phyloP scores from a whole-genome alignment of 2,329 filamentous ascomycete species.

The Apiospora hydei region DNA sequence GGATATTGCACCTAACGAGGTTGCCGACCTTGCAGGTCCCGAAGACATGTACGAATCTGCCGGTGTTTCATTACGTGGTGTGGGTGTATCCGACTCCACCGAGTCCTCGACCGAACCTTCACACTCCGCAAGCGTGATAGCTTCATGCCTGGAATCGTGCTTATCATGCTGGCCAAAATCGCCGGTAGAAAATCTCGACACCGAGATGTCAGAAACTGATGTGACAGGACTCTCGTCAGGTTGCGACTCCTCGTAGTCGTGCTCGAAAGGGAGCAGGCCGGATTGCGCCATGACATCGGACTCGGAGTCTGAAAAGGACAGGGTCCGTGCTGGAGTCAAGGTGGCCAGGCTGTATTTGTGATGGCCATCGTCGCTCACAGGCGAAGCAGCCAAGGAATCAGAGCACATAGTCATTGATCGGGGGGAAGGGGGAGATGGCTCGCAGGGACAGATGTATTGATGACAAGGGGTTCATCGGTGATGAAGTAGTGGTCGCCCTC shows the following conservation, averaged over 20 bases:
- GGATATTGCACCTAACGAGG: slow-evolving; percentile 40
- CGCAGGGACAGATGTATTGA: slow-evolving; percentile 39
- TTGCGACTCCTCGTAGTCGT: slow-evolving; percentile 50
- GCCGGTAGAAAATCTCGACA: slow-evolving; percentile 45
- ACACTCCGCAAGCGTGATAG: slow-evolving; percentile 32
- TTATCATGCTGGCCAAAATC: not conserved
- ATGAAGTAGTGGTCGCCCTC: slow-evolving; percentile 51
- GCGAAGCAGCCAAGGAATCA: slow-evolving; percentile 49
- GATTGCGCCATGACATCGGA: slow-evolving; percentile 48
- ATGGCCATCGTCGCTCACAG: slow-evolving; percentile 42
- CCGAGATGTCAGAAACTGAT: slow-evolving; percentile 55
- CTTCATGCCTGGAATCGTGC: slow-evolving; percentile 25
- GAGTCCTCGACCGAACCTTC: slow-evolving; percentile 45
- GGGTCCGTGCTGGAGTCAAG: slow-evolving; percentile 53
- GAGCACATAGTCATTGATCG: slow-evolving; percentile 59
- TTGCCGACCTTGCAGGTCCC: slow-evolving; percentile 29
- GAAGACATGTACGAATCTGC: slow-evolving; percentile 44
- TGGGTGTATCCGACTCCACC: slow-evolving; percentile 53
- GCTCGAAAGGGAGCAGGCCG: slow-evolving; percentile 46
- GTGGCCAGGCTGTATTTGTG: slow-evolving; percentile 43
- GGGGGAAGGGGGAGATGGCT: slow-evolving; percentile 51
- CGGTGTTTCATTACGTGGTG: slow-evolving; percentile 48
- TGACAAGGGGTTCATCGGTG: slow-evolving; percentile 54
- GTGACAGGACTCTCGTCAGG: slow-evolving; percentile 53
- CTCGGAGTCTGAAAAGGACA: slow-evolving; percentile 62